Evolutionary conservation across 768 basidiomycete species (phyloP), one percentile per base, ranked within the genome.

Genomic region (Amanita polypyramis): DNA sequence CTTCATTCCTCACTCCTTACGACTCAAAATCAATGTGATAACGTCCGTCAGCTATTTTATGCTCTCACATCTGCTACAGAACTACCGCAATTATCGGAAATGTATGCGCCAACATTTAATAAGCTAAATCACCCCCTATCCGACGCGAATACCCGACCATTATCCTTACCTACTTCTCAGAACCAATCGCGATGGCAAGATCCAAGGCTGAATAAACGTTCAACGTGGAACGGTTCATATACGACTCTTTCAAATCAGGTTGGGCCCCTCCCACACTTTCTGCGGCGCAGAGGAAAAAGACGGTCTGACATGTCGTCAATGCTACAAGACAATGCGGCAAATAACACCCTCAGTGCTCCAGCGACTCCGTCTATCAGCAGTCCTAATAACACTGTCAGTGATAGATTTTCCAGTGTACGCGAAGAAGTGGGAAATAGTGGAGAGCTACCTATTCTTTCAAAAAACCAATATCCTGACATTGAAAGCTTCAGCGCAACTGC

Each of bases 21-120:
- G 10, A 88, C 85, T 0, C 83, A 87, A 57, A 78, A 73, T 0
- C 87, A 91, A 62, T 85, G 81, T 57, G 88, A 90, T 58, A 85
- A 84, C 50, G 77, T 91, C 53, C 83, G 89, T 27, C 80, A 82
- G 43, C 74, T 90, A 2, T 74, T 92, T 41, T 74, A 81, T 5
- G 88, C 87, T 11, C 75, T 92, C 39, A 82, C 88, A 0, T 77
- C 75, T 5, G 81, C 84, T 5, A 60, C 73, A 11, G 80, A 85
- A 54, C 68, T 89, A n/a, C 72, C 81, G 8, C 88, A 86, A 58
- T 71, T 92, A 9, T 70, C 84, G 9, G 88, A 88, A 64, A 92
- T 92, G 89, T 92, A 92, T 61, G 85, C 86, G 0, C 88, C 89
- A 4, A 75, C 86, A 0, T 85, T 82, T 0, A 82, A 8, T 25